Percentiles rank a stretch among this genome's conserved stretches.
phyloP scores from a whole-genome alignment of 2,329 filamentous ascomycete genomes.

The Phaeomoniella chlamydospora region DNA sequence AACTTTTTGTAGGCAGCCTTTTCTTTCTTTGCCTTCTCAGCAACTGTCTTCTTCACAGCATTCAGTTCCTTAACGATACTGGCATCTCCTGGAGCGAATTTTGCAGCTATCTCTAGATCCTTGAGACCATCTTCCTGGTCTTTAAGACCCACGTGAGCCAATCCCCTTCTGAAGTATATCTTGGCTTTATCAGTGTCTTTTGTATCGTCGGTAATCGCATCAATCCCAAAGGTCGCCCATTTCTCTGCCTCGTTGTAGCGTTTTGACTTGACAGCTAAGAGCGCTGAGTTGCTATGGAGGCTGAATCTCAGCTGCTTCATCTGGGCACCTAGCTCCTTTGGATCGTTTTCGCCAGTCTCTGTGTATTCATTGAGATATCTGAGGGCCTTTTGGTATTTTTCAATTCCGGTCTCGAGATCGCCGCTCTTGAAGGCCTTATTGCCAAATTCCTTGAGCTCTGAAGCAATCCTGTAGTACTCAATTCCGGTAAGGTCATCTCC shows the following conservation, averaged over 20 bases:
- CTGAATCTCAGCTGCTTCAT: slow-evolving; percentile 66
- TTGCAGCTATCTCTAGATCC: slow-evolving; percentile 62
- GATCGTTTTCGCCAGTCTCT: slow-evolving; percentile 52
- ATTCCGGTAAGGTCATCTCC: slow-evolving; percentile 49
- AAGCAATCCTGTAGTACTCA: slow-evolving; percentile 63
- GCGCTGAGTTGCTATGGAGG: slow-evolving; percentile 76
- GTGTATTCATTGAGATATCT: slow-evolving; percentile 81
- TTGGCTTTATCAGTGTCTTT: slow-evolving; percentile 72
- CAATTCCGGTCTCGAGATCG: slow-evolving; percentile 55
- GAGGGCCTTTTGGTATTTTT: slow-evolving; percentile 89
- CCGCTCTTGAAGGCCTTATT: slow-evolving; percentile 82
- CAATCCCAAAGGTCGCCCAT: slow-evolving; percentile 59
- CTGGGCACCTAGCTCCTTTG: slow-evolving; percentile 49
- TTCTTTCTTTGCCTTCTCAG: slow-evolving; percentile 68
- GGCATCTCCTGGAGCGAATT: slow-evolving; percentile 59
- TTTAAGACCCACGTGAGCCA: slow-evolving; percentile 62
- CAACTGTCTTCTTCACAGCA: slow-evolving; percentile 61
- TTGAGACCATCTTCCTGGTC: slow-evolving; percentile 70
- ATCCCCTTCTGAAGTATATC: slow-evolving; percentile 69
- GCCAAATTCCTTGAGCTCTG: slow-evolving; percentile 78
- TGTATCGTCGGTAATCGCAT: slow-evolving; percentile 44
- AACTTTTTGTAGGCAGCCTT: slow-evolving; percentile 89
- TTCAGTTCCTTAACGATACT: slow-evolving; percentile 62
- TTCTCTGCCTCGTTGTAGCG: slow-evolving; percentile 56
- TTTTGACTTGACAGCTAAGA: slow-evolving; percentile 70